phyloP scores from a whole-genome alignment of 2,329 filamentous ascomycete genomes.

The Botrytis elliptica region DNA sequence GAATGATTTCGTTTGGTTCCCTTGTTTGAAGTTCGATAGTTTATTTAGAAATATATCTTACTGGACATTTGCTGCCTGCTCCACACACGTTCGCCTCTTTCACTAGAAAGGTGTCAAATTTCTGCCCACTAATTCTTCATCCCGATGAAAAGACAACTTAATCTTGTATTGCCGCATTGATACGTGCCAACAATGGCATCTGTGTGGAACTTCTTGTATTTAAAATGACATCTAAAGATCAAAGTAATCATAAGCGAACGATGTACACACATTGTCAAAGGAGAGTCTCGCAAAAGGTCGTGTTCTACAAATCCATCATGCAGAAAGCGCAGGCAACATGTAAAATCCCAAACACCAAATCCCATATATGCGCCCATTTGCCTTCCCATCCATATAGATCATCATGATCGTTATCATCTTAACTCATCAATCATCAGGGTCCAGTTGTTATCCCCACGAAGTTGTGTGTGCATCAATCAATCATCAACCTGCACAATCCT shows the following conservation, averaged over 20 bases:
- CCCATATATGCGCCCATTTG: slow-evolving; percentile 1
- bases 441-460: not conserved
- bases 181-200: not conserved
- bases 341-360: not conserved
- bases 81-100: not conserved
- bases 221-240: not conserved
- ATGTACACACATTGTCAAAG: not conserved
- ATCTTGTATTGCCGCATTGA: not conserved
- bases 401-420: slow-evolving; percentile 12
- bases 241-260: not conserved
- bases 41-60: not conserved
- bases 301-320: not conserved
- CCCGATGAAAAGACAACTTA: not conserved
- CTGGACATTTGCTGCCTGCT: not conserved
- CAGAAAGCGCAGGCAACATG: not conserved
- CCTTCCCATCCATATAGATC: slow-evolving; percentile 1
- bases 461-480: slow-evolving; percentile 14
- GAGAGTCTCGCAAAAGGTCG: not conserved
- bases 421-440: slow-evolving; percentile 15
- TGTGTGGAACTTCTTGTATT: not conserved
- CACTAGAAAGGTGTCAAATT: not conserved
- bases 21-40: not conserved
- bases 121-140: not conserved
- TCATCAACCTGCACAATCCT: slow-evolving; percentile 21
- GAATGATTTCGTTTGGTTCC: not conserved